Evolutionary conservation across 2,329 filamentous ascomycete species (phyloP), one percentile per base, ranked within the genome.

Genomic region (Ploettnerulaceae sp.): DNA sequence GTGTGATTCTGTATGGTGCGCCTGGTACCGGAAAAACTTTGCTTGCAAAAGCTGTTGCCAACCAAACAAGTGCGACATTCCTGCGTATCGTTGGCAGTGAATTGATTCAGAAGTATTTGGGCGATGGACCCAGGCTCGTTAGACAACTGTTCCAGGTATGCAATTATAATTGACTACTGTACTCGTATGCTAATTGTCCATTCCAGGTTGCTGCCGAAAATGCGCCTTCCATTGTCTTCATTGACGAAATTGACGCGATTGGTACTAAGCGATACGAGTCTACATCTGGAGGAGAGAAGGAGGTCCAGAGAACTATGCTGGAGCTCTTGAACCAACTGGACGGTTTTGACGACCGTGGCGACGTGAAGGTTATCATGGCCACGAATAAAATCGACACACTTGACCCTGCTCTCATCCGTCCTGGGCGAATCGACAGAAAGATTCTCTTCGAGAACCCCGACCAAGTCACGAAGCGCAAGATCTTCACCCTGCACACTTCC

Each of bases 311-410:
- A 67, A 98, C 93, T 38, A 98, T 98, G 93, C 73, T 98, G 68
- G 93, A 98, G 65, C 79, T 98, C 45, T 82, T 98, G 32, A 98
- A 98, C 70, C 93, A 98, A 72, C 82, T 98, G 7, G 93, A 98
- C 66, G 93, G 93, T 61, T 98, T 98, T 71, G 93, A 98, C 65
- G 94, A 98, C 68, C 87, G 93, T 51, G 94, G 93, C 59, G 93
- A 98, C 65, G 91, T 98, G 69, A 98, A 98, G 75, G 93, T 98
- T 52, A 91, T 98, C 68, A 97, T 98, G 90, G 94, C 93, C 9
- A 98, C 93, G 57, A 98, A 98, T 82, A 98, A 98, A 80, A 98
- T 98, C 58, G 94, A 98, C 59, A 95, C 89, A 3, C 77, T 98
- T 21, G 94, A 98, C 64, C 93, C 93, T 45, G 93, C 93, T 14